Base-by-base conservation (phyloP, 2,329 filamentous ascomycete genomes). In the Arthroderma sp. region DNA sequence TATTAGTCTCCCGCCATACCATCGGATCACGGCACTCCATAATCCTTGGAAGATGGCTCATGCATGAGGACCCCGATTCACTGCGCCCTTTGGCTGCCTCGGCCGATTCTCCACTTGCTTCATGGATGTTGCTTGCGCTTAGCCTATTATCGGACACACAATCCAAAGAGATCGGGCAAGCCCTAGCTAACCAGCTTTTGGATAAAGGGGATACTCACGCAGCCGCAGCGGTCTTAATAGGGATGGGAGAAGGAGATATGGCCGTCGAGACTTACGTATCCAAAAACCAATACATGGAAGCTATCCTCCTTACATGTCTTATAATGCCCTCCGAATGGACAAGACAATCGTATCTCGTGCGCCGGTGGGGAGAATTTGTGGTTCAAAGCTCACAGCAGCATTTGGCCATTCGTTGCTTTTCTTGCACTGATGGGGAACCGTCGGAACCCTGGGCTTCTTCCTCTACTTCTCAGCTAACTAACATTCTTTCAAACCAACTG, bases 191-290 rank as follows among this genome's bases (percentile, higher is more conserved):
- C 61, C 80, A 87, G 41, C 72, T 98, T 1, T 73, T 98, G 1
- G 87, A 93, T 61, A 85, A 81, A 50, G 87, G 86, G 29, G 91
- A 98, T 55, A 71, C 95, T 2, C 88, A 98, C 58, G 86, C 86
- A 0, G 87, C 91, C 4, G 88, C 87, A 11, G 89, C 89, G 0
- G 89, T 96, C 50, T 78, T 98, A 62, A 78, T 98, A 31, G 87
- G 88, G 9, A 79, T 98, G 63, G 88, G 88, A 2, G 89, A 96
- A 58, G 73, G 85, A 54, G 89, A 93, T 52, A 89, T 98, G 60
- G 91, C 91, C 0, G 88, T 98, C 48, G 91, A 98, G 62, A 83
- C 95, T 29, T 98, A 98, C 56, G 78, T 94, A 30, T 94, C 88
- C 7, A 86, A 91, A 52, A 86, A 82, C 61, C 81, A 81, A 56